A percentile compares a stretch with the other conserved stretches of the same genome.
phyloP scores from a whole-genome alignment of 257 asterid genomes.

The Primulina huaijiensis region DNA sequence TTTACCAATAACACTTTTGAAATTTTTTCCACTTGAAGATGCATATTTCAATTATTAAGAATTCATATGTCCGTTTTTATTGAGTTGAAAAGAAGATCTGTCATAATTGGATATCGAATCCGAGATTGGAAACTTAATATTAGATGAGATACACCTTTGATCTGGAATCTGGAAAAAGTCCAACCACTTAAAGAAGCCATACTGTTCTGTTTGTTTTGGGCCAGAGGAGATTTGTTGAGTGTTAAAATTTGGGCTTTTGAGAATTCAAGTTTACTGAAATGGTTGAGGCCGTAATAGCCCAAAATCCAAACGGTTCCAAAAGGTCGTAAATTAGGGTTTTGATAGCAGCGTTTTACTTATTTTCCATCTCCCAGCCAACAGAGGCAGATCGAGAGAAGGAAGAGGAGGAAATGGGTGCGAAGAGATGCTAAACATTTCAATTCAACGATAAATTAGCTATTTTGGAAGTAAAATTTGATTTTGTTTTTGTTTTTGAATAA shows the following conservation, averaged over 20 bases:
- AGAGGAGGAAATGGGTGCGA: slow-evolving; percentile 27
- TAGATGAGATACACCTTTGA: background rate
- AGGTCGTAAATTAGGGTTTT: slow-evolving; percentile 19
- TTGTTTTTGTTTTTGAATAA: background rate
- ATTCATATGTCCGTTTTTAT: no score
- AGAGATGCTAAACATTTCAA: background rate
- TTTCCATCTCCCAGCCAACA: background rate
- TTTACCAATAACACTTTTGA: no score
- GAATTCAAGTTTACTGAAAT: background rate
- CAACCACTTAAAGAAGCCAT: background rate
- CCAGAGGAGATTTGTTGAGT: no score
- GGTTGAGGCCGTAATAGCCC: background rate
- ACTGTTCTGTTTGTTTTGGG: background rate
- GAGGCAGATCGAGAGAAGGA: slow-evolving; percentile 20
- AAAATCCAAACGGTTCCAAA: background rate
- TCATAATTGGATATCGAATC: no score
- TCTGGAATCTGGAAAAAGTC: background rate
- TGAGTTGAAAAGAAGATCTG: no score
- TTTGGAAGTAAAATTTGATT: background rate
- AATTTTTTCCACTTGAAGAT: no score
- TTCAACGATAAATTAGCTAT: background rate
- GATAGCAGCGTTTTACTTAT: background rate
- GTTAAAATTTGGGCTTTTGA: background rate
- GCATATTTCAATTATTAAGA: no score
- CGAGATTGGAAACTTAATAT: no score